Evolutionary conservation across 805 yeast genomes (phyloP), one percentile per base, ranked within the genome.

Genomic region (Hanseniaspora taiwanica): DNA sequence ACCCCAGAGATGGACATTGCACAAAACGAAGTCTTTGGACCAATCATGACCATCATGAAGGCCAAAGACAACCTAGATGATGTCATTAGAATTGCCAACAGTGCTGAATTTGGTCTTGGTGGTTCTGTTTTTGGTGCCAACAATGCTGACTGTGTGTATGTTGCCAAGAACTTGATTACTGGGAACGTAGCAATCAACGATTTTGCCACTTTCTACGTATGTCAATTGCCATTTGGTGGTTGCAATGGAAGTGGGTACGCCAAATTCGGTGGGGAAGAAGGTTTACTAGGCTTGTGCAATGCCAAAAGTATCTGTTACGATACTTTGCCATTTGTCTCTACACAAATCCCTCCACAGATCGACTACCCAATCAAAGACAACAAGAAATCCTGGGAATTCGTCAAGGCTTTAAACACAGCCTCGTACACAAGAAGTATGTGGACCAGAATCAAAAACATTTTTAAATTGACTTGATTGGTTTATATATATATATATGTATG

Each of bases 161-260:
- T 85, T 23, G 82, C 87, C 10, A 67, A 76, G 48, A 57, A 62
- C 7, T 60, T 91, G 49, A 69, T 76, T 27, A 71, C 87, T 34
- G 99, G 98, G 19, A 91, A 87, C 54, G 94, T 91, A 36, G 96
- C 98, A 7, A 83, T 91, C 46, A 91, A 91, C 59, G 99, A 91
- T 64, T 91, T 91, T 66, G 99, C 97, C 6, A 89, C 97, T 0
- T 91, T 77, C 55, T 85, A 87, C 54, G 84, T 91, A 27, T 87
- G 96, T 49, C 98, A 91, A 62, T 68, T 91, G 49, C 99, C 99
- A 24, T 91, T 91, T 62, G 99, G 99, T 40, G 99, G 99, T 23
- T 74, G 74, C 21, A 78, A 78, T 49, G 91, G 86, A 36, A 81
- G 94, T 5, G 99, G 99, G 0, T 91, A 86, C 55, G 98, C 98